Conservation (phyloP, 495 filamentous ascomycete species). For the Penicillium waksmanii region DNA sequence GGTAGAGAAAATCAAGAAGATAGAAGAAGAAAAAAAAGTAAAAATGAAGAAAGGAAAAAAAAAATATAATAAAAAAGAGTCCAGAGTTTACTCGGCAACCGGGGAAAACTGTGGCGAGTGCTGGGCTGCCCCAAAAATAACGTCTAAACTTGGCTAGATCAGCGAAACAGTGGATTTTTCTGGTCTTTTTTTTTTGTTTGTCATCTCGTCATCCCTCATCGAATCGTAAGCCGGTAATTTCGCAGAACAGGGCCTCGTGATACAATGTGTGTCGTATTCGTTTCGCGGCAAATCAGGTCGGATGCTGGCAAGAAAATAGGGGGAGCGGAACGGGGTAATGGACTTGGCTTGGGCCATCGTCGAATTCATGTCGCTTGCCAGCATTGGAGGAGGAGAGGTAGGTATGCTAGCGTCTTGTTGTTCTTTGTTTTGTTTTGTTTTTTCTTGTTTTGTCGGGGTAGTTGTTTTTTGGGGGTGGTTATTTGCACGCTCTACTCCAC, state of each 20-base stretch:
- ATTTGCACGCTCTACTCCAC: conserved; percentile 47
- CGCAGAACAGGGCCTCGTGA: conserved; percentile 51
- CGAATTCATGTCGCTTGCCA: conserved; percentile 13
- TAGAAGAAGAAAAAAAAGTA: conserved; percentile 10
- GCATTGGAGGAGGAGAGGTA: not conserved
- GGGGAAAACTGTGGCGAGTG: conserved; percentile 27
- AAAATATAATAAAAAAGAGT: conserved; percentile 25
- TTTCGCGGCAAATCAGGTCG: conserved; percentile 51
- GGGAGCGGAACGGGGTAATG: conserved; percentile 18
- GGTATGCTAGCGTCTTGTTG: conserved; percentile 1
- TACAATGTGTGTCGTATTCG: conserved; percentile 49
- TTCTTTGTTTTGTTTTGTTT: conserved; percentile 16
- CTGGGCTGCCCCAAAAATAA: conserved; percentile 53
- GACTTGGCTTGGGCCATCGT: conserved; percentile 23
- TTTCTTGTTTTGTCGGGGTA: conserved; percentile 15
- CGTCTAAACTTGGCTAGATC: conserved; percentile 55
- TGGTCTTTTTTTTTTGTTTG: conserved; percentile 48
- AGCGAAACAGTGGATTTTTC: conserved; percentile 48
- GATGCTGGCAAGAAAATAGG: conserved; percentile 37
- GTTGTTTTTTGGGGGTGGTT: not conserved
- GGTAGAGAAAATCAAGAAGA: conserved; percentile 34
- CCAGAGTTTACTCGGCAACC: conserved; percentile 16
- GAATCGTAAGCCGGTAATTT: conserved; percentile 54
- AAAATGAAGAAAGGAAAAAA: conserved; percentile 24
- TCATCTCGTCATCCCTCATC: conserved; percentile 63